Conservation (phyloP, 768 basidiomycete species). For the Cyclocybe aegerita region DNA sequence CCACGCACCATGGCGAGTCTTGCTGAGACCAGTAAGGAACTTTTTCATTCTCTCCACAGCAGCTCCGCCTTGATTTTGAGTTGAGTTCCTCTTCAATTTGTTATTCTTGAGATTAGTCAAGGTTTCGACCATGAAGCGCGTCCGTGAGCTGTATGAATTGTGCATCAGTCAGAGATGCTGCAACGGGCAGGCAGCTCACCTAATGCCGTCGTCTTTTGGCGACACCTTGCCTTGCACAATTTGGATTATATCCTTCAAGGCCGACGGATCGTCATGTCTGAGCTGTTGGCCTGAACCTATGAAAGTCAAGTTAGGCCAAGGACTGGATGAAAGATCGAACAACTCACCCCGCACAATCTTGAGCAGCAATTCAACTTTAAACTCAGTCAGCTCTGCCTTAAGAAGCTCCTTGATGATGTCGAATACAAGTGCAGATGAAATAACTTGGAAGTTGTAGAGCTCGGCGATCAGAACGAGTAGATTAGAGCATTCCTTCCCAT, state of each 20-base stretch:
- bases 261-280: slow-evolving; percentile 87
- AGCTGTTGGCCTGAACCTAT: slow-evolving; percentile 91
- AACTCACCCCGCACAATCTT: slow-evolving; percentile 78
- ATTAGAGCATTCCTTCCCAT: slow-evolving; percentile 89
- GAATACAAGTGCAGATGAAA: slow-evolving; percentile 86
- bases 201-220: slow-evolving; percentile 46
- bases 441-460: slow-evolving; percentile 94
- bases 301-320: slow-evolving; percentile 9
- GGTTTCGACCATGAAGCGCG: slow-evolving; percentile 95
- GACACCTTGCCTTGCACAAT: slow-evolving; percentile 75
- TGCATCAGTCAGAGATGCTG: not conserved
- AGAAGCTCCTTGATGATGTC: slow-evolving; percentile 84
- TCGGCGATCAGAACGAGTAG: slow-evolving; percentile 86
- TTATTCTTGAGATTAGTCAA: slow-evolving; percentile 92
- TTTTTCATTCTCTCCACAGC: slow-evolving; percentile 88
- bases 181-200: slow-evolving; percentile 33
- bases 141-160: slow-evolving; percentile 64
- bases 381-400: slow-evolving; percentile 63
- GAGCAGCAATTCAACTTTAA: slow-evolving; percentile 82
- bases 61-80: slow-evolving; percentile 71
- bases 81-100: slow-evolving; percentile 63
- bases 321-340: not conserved
- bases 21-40: slow-evolving; percentile 72
- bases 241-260: slow-evolving; percentile 87
- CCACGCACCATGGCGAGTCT: slow-evolving; percentile 68